Evolutionary conservation across 2,329 filamentous ascomycete genomes (phyloP).

Genomic region (Nemania diffusa): DNA sequence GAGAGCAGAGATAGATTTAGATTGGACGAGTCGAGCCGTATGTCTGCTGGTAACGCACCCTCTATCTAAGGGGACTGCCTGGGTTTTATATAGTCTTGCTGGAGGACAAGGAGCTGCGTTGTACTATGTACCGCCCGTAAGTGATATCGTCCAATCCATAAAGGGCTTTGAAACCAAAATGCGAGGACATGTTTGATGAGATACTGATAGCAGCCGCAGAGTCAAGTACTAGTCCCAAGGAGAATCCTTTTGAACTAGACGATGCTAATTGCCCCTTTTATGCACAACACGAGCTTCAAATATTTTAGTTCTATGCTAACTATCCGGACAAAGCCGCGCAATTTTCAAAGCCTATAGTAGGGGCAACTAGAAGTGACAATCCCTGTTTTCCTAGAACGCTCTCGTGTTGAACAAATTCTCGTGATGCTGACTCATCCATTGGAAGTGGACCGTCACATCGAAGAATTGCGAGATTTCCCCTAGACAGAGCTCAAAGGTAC

Average conservation of each 20-base stretch:
- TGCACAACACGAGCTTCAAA: conserved; percentile 29
- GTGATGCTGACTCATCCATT: background rate
- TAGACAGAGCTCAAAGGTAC: conserved; percentile 27
- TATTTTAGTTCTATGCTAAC: conserved; percentile 30
- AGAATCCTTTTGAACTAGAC: conserved; percentile 36
- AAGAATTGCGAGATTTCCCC: conserved; percentile 27
- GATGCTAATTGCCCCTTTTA: conserved; percentile 37
- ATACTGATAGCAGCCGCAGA: conserved; percentile 44
- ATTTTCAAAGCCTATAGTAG: conserved; percentile 35
- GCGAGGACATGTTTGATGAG: conserved; percentile 37
- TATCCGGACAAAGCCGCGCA: conserved; percentile 21
- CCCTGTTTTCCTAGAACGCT: background rate
- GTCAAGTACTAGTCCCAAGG: conserved; percentile 31
- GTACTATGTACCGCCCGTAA: conserved; percentile 35
- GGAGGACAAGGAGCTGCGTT: conserved; percentile 37
- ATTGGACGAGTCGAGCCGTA: conserved; percentile 39
- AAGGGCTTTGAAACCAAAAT: background rate
- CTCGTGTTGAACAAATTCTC: background rate
- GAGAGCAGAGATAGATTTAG: conserved; percentile 36
- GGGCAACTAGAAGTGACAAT: conserved; percentile 23
- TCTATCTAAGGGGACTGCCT: conserved; percentile 40
- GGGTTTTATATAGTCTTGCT: conserved; percentile 31
- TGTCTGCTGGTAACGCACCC: conserved; percentile 41
- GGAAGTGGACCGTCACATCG: conserved; percentile 28
- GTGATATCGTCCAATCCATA: background rate